phyloP scores from a whole-genome alignment of 768 basidiomycete genomes.

The Leucogyrophana mollusca region DNA sequence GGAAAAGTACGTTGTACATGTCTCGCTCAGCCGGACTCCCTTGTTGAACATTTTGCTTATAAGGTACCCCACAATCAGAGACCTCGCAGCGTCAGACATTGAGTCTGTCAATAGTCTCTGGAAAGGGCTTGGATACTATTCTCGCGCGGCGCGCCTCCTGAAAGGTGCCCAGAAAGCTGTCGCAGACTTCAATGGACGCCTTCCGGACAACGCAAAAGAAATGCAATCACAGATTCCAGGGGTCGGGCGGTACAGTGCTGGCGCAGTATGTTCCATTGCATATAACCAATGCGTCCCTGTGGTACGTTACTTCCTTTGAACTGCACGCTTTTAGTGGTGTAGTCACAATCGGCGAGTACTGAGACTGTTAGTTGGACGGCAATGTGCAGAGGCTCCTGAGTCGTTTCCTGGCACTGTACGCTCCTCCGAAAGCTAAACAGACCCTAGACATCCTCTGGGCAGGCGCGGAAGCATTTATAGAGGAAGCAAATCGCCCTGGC shows the following conservation, averaged over 20 bases:
- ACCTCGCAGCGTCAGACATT: conserved; percentile 69
- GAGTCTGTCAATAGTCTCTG: conserved; percentile 88
- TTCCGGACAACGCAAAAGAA: conserved; percentile 78
- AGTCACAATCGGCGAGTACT: not conserved
- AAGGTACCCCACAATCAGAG: conserved; percentile 80
- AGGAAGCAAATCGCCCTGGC: conserved; percentile 55
- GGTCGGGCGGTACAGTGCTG: conserved; percentile 87
- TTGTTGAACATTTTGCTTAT: not conserved
- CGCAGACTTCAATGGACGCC: conserved; percentile 57
- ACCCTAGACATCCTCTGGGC: conserved; percentile 84
- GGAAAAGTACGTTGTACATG: conserved; percentile 49
- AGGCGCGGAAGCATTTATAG: conserved; percentile 69
- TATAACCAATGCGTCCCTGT: conserved; percentile 83
- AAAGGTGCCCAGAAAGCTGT: conserved; percentile 82
- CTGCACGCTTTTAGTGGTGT: not conserved
- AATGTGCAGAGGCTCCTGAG: conserved; percentile 87
- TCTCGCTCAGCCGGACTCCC: not conserved
- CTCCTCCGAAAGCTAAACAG: conserved; percentile 74
- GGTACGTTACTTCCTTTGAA: conserved; percentile 44
- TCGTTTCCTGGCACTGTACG: conserved; percentile 79
- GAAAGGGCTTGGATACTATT: conserved; percentile 93
- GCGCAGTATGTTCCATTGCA: conserved; percentile 83
- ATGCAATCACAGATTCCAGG: conserved; percentile 86
- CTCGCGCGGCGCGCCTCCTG: conserved; percentile 79
- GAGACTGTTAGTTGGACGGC: conserved; percentile 68